Conservation (phyloP, 176 grass and related monocot genomes). For the Bonia amplexicaulis region DNA sequence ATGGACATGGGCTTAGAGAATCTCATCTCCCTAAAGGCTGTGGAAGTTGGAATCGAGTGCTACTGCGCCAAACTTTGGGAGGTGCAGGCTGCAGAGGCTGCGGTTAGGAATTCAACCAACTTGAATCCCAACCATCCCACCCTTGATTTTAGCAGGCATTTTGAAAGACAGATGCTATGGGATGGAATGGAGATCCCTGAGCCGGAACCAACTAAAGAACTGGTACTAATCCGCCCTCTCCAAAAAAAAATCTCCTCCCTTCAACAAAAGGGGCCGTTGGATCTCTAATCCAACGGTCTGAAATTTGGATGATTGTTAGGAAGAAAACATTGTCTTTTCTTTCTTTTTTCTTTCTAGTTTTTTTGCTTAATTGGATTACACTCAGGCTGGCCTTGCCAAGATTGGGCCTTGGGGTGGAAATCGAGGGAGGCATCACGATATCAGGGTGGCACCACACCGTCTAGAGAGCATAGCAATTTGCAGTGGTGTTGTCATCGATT, state of each 20-base stretch:
- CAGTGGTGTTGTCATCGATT: no score
- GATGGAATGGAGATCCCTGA: background rate
- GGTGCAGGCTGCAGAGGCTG: background rate
- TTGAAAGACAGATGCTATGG: background rate
- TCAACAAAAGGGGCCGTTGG: no score
- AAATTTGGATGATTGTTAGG: no score
- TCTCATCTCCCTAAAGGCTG: background rate
- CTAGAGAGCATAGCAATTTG: no score
- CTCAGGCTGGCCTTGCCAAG: background rate
- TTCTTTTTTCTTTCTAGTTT: rapidly evolving
- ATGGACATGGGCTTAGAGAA: background rate
- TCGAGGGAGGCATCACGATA: background rate
- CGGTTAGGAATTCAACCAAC: background rate
- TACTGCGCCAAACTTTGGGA: background rate
- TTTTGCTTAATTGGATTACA: background rate
- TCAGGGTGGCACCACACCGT: background rate
- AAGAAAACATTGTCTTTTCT: no score
- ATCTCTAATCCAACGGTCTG: no score
- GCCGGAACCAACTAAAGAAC: no score
- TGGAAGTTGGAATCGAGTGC: background rate
- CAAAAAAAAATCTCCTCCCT: no score
- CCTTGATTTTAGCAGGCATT: background rate
- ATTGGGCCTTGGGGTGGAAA: background rate
- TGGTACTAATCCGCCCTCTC: no score
- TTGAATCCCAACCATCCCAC: background rate